A percentile compares a stretch with the other conserved stretches of the same genome.
Conservation (phyloP, 2,329 filamentous ascomycete species). For the Hirsutella rhossiliensis region DNA sequence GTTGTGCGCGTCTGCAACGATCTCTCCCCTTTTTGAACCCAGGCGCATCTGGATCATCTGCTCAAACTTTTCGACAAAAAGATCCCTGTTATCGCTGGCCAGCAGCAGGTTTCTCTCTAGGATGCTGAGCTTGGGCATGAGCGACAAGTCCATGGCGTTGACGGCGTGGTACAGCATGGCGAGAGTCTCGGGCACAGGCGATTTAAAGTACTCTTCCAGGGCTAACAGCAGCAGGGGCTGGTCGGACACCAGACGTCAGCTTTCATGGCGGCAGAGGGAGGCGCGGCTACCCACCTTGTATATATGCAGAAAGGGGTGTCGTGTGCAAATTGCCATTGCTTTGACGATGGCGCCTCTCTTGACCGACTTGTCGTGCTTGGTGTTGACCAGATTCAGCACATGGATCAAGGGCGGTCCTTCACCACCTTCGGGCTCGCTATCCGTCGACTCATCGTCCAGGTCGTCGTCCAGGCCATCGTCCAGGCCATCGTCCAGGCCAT, state of each 20-base stretch:
- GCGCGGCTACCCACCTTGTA: conserved; percentile 59
- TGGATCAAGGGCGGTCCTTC: conserved; percentile 92
- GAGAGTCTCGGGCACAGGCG: conserved; percentile 76
- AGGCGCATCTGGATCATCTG: conserved; percentile 80
- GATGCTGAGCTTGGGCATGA: conserved; percentile 76
- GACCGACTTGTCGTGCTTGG: conserved; percentile 86
- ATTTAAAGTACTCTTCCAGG: conserved; percentile 93
- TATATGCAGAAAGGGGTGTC: conserved; percentile 95
- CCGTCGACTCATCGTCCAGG: conserved; percentile 40
- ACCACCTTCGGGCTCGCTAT: conserved; percentile 54
- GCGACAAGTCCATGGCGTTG: conserved; percentile 90
- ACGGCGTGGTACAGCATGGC: conserved; percentile 83
- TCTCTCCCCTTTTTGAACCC: conserved; percentile 45
- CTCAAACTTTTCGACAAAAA: conserved; percentile 97
- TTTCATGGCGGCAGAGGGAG: not conserved
- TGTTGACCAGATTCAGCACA: conserved; percentile 94
- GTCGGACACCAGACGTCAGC: conserved; percentile 6
- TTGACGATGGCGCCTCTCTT: conserved; percentile 93
- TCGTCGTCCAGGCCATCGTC: conserved; percentile 38
- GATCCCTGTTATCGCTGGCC: conserved; percentile 83
- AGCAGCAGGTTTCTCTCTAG: conserved; percentile 81
- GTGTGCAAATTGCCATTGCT: conserved; percentile 96
- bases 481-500: conserved; percentile 39
- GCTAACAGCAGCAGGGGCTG: conserved; percentile 81
- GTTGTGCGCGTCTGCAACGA: conserved; percentile 20